These are phyloP conservation scores for Rosellinia necatrix DNA, from an alignment of 2,329 filamentous ascomycete species.

Conservation along the genomic window DNA sequence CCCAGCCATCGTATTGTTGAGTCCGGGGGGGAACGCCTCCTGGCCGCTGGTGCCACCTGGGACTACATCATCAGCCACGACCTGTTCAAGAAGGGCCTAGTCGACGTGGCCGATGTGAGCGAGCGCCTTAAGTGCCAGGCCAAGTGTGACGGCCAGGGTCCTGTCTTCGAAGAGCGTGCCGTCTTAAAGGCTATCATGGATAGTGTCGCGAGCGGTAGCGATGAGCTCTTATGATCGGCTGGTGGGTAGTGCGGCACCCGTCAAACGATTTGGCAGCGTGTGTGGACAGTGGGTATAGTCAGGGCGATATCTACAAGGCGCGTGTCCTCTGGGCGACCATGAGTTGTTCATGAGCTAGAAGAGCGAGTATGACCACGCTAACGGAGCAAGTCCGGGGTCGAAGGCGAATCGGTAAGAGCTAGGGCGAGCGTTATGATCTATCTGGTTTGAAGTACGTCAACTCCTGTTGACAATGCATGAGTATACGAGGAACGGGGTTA, in stretches of 20 bases:
- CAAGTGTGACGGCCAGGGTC: constrained; percentile 84
- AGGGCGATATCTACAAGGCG: not conserved
- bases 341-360: not conserved
- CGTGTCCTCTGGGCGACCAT: not conserved
- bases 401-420: not conserved
- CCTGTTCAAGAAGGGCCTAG: constrained; percentile 73
- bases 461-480: constrained; percentile 14
- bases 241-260: not conserved
- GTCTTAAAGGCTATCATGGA: constrained; percentile 77
- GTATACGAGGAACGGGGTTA: constrained; percentile 8
- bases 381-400: not conserved
- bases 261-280: not conserved
- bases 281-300: not conserved
- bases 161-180: constrained; percentile 80
- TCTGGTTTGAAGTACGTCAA: constrained; percentile 5
- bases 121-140: constrained; percentile 76
- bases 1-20: constrained; percentile 72
- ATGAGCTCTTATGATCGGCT: constrained; percentile 68
- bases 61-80: constrained; percentile 84
- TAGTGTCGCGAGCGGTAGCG: constrained; percentile 75
- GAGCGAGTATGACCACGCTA: not conserved
- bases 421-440: not conserved
- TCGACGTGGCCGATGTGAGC: constrained; percentile 82
- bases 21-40: constrained; percentile 68
- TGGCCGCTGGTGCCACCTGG: constrained; percentile 83